These are phyloP conservation scores for Eimeria acervulina DNA, from an alignment of 169 alveolate species.

Conservation along the genomic window DNA sequence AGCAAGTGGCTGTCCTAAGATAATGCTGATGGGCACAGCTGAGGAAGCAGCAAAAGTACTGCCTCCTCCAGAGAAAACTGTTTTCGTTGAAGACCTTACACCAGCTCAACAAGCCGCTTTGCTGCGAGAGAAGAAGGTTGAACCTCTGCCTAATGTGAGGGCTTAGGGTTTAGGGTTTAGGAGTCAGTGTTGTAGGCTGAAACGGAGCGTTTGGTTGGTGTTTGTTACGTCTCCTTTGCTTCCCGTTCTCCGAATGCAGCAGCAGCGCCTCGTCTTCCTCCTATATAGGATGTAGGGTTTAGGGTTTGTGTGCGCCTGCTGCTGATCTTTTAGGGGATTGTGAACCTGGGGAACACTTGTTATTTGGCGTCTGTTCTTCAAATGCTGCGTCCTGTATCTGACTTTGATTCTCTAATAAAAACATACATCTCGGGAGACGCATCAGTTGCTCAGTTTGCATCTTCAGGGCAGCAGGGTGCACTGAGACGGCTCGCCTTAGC, in stretches of 20 bases:
- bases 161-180: background rate
- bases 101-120: constrained; percentile 95
- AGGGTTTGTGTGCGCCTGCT: background rate
- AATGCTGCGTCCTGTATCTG: constrained; percentile 90
- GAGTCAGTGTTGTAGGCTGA: background rate
- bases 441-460: constrained; percentile 36
- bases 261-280: background rate
- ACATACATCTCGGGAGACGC: constrained; percentile 66
- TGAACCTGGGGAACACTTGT: constrained; percentile 97
- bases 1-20: constrained; percentile 79
- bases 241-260: too few species aligned
- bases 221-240: too few species aligned
- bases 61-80: constrained; percentile 89
- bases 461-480: constrained; percentile 73
- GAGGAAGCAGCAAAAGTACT: constrained; percentile 89
- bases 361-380: constrained; percentile 96
- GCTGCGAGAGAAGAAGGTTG: constrained; percentile 91
- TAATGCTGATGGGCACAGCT: constrained; percentile 96
- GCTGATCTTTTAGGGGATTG: constrained; percentile 92
- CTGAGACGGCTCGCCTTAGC: constrained; percentile 64
- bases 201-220: too few species aligned
- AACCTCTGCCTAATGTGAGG: constrained; percentile 91
- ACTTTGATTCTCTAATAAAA: constrained; percentile 87
- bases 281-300: background rate
- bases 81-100: constrained; percentile 96